Conservation (phyloP, 768 basidiomycete species). For the Sutorius australiensis region DNA sequence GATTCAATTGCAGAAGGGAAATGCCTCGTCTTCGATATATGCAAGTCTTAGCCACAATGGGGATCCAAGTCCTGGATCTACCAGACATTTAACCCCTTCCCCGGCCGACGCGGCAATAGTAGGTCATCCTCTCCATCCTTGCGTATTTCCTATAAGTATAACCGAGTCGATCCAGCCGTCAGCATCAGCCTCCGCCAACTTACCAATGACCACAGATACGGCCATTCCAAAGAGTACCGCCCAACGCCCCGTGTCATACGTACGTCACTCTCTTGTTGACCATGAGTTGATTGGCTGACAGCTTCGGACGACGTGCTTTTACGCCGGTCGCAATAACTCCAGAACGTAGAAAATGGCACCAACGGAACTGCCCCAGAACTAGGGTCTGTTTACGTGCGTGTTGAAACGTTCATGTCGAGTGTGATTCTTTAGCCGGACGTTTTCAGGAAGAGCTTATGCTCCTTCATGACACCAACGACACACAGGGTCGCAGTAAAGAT, state of each 20-base stretch:
- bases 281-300: not conserved
- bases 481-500: constrained; percentile 26
- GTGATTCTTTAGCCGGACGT: not conserved
- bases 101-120: constrained; percentile 16
- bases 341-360: constrained; percentile 6
- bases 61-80: constrained; percentile 7
- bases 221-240: constrained; percentile 5
- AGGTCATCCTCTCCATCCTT: constrained; percentile 3
- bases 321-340: not conserved
- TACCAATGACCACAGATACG: constrained; percentile 12
- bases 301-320: not conserved
- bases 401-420: not conserved
- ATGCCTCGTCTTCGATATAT: constrained; percentile 11
- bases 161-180: constrained; percentile 13
- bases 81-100: constrained; percentile 5
- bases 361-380: constrained; percentile 10
- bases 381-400: constrained; percentile 22
- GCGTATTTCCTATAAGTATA: not conserved
- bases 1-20: constrained; percentile 15
- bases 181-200: not conserved
- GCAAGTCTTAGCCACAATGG: constrained; percentile 1
- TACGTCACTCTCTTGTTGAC: constrained; percentile 6
- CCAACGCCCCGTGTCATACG: not conserved
- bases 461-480: constrained; percentile 24
- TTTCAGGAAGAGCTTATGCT: constrained; percentile 32